Evolutionary conservation across 1,284 basidiomycete species (phyloP), one percentile per base, ranked within the genome.

Genomic region (Cryptococcus sp.): DNA sequence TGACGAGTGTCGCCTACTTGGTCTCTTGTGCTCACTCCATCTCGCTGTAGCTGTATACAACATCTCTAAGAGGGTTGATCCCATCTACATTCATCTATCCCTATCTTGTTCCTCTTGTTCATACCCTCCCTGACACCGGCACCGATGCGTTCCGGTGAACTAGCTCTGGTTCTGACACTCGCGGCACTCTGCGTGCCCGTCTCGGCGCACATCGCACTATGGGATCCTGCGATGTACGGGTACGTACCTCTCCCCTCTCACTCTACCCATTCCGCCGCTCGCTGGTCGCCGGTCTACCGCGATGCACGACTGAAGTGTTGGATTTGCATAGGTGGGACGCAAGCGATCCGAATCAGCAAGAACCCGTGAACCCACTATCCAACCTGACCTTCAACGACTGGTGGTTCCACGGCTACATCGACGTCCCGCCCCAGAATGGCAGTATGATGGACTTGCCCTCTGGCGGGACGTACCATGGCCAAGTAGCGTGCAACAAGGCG

Each of bases 381-480:
- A 68, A 84, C 67, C 76, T 82, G 67, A 67, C 82, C 3, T 88
- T 88, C 71, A 64, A 82, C 22, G 70, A 87, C 60, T 89, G 87
- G 88, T 89, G 87, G 87, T 86, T 88, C 77, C 77, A 77, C 58
- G 74, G 71, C 11, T 65, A 72, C 54, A 73, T 73, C 50, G 60
- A 73, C 59, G 50, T 61, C 11, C 76, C 77, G 2, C 73, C 74
- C 11, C 65, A 61, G 1, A 58, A 59, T 5, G 72, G 69, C 3
- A 61, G 53, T 17, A 69, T 74, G 47, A 70, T 77, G 69, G 64
- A 70, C 23, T 64, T 78, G 2, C 74, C 76, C 10, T 56, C 73
- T 5, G 74, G 75, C 13, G 74, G 75, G 1, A 68, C 61, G 0
- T 69, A 69, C 49, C 52, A 69, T 44, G 73, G 64, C 35, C 62